phyloP scores from a whole-genome alignment of 2,329 filamentous ascomycete species.

The Dothistroma septosporum region DNA sequence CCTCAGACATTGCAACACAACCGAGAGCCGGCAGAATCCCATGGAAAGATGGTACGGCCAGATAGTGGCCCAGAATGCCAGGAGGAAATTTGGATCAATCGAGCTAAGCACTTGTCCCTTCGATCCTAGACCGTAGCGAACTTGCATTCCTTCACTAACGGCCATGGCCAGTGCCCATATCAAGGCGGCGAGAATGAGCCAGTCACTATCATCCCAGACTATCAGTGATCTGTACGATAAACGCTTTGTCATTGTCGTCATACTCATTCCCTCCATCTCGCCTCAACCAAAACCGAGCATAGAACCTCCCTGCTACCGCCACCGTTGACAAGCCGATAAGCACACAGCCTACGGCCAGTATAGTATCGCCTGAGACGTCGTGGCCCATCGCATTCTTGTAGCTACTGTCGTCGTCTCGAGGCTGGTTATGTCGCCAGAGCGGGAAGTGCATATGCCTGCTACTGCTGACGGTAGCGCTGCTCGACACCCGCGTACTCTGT shows the following conservation, averaged over 20 bases:
- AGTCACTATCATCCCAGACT: background rate
- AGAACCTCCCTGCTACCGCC: constrained; percentile 1
- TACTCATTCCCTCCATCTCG: constrained; percentile 6
- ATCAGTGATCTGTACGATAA: background rate
- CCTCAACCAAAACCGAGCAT: background rate
- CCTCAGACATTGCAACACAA: constrained; percentile 4
- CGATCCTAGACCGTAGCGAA: constrained; percentile 5
- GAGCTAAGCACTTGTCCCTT: background rate
- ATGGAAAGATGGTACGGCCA: constrained; percentile 9
- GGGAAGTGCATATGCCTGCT: background rate
- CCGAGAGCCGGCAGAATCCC: constrained; percentile 1
- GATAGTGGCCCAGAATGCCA: constrained; percentile 4
- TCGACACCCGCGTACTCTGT: no score
- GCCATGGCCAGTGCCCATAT: constrained; percentile 5
- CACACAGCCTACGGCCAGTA: background rate
- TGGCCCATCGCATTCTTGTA: background rate
- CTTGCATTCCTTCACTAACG: constrained; percentile 1
- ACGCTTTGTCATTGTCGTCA: background rate
- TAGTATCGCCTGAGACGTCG: background rate
- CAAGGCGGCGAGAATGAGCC: constrained; percentile 3
- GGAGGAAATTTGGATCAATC: background rate
- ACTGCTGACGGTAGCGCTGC: background rate
- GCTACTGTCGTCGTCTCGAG: background rate
- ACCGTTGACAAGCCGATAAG: constrained; percentile 1
- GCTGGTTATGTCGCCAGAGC: background rate